Conservation (phyloP, 495 filamentous ascomycete species). For the Parmelia sp. region DNA sequence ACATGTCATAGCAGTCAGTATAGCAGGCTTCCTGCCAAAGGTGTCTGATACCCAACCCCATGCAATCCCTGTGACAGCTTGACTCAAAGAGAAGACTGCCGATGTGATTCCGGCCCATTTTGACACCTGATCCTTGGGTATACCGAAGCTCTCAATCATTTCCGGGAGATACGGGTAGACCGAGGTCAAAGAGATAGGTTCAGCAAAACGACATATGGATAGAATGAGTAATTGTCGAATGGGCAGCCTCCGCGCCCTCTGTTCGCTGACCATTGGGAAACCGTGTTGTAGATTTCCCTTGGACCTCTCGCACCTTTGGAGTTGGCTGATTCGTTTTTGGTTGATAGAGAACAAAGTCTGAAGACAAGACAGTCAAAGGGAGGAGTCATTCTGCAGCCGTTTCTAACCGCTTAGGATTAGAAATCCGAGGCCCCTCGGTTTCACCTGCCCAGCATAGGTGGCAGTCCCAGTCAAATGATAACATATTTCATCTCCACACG, state of each 20-base stretch:
- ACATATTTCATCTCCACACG: neutral
- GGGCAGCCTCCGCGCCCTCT: conserved; percentile 36
- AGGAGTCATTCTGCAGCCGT: neutral
- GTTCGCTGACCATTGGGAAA: conserved; percentile 12
- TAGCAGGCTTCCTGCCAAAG: conserved; percentile 68
- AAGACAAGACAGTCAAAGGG: neutral
- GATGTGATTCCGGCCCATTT: conserved; percentile 71
- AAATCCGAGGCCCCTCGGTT: neutral
- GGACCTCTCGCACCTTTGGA: neutral
- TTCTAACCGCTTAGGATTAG: conserved; percentile 4
- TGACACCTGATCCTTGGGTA: conserved; percentile 65
- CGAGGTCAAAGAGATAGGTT: conserved; percentile 44
- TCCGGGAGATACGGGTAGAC: conserved; percentile 73
- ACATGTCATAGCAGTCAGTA: conserved; percentile 60
- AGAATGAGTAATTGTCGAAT: conserved; percentile 54
- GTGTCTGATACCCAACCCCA: conserved; percentile 76
- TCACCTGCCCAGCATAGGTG: neutral
- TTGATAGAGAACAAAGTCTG: neutral
- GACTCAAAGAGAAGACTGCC: conserved; percentile 65
- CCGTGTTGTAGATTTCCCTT: neutral
- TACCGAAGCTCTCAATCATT: conserved; percentile 74
- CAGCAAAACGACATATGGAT: conserved; percentile 71
- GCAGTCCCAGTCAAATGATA: neutral
- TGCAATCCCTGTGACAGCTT: conserved; percentile 63
- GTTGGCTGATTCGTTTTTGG: too few species aligned